Conservation (phyloP, 2,329 filamentous ascomycete genomes). For the Epichloe brachyelytri region DNA sequence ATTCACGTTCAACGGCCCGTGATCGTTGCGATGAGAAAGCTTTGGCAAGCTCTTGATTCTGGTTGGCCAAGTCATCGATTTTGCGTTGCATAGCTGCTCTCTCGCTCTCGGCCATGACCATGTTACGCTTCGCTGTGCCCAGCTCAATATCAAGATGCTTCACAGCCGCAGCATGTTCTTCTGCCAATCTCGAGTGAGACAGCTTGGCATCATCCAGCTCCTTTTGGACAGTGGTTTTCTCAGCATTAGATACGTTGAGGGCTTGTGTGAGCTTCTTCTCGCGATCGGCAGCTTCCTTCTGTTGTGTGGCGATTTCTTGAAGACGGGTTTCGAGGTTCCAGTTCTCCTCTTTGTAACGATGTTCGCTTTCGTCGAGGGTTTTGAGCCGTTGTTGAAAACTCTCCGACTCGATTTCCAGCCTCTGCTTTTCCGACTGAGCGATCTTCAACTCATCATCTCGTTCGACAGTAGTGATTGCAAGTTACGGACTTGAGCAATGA, state of each 20-base stretch:
- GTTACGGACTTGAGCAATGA: conserved; percentile 87
- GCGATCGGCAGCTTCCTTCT: conserved; percentile 66
- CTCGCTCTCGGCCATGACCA: conserved; percentile 67
- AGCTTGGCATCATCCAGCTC: conserved; percentile 86
- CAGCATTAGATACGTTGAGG: conserved; percentile 54
- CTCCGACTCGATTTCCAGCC: conserved; percentile 72
- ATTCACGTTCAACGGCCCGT: conserved; percentile 51
- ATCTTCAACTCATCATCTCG: conserved; percentile 76
- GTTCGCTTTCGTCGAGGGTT: conserved; percentile 81
- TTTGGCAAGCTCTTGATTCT: conserved; percentile 83
- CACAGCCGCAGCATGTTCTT: conserved; percentile 63
- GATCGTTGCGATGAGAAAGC: conserved; percentile 65
- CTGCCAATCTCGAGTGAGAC: conserved; percentile 61
- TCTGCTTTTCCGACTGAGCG: conserved; percentile 59
- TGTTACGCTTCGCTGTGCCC: conserved; percentile 67
- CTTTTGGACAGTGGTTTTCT: conserved; percentile 67
- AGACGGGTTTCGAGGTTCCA: conserved; percentile 92
- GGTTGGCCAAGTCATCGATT: conserved; percentile 73
- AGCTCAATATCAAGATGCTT: conserved; percentile 87
- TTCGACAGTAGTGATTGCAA: conserved; percentile 72
- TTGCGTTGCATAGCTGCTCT: conserved; percentile 66
- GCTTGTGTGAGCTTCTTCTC: conserved; percentile 70
- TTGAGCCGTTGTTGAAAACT: conserved; percentile 68
- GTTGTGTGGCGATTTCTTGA: conserved; percentile 63
- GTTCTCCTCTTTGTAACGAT: conserved; percentile 95